A percentile compares a stretch with the other conserved stretches of the same genome.
Conservation (phyloP, 2,329 filamentous ascomycete genomes). For the Phialemoniopsis sp. region DNA sequence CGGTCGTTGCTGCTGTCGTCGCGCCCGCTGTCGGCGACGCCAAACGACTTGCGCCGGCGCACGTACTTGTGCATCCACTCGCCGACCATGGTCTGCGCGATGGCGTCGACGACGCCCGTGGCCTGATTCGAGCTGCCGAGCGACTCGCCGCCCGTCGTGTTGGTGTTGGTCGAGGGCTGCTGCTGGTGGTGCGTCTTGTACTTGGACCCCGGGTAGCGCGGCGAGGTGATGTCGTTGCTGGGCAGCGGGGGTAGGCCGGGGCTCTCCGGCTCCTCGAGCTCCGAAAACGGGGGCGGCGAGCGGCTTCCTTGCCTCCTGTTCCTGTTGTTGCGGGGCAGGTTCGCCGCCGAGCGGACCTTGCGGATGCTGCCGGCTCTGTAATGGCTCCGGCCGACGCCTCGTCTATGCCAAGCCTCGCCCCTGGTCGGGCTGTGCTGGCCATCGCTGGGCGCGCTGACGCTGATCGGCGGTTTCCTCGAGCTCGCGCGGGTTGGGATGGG, state of each 20-base stretch:
- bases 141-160: conserved; percentile 42
- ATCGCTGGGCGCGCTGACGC: conserved; percentile 63
- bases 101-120: conserved; percentile 86
- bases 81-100: conserved; percentile 97
- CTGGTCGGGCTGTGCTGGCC: conserved; percentile 72
- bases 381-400: conserved; percentile 39
- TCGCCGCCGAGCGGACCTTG: conserved; percentile 80
- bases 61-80: conserved; percentile 97
- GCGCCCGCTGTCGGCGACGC: conserved; percentile 63
- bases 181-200: conserved; percentile 48
- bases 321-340: conserved; percentile 54
- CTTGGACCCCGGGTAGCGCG: conserved; percentile 39
- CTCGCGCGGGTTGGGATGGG: conserved; percentile 88
- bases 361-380: conserved; percentile 63
- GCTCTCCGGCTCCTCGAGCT: conserved; percentile 64
- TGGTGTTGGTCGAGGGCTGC: conserved; percentile 55
- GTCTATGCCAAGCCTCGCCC: conserved; percentile 51
- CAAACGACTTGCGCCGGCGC: conserved; percentile 84
- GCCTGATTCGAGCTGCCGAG: conserved; percentile 57
- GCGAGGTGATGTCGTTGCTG: conserved; percentile 65
- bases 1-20: conserved; percentile 73
- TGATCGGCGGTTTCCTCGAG: conserved; percentile 69
- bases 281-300: conserved; percentile 63
- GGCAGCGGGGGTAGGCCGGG: conserved; percentile 70
- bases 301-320: conserved; percentile 43